Conservation (phyloP, 2,329 filamentous ascomycete genomes). For the Dothideomycetidae sp. region DNA sequence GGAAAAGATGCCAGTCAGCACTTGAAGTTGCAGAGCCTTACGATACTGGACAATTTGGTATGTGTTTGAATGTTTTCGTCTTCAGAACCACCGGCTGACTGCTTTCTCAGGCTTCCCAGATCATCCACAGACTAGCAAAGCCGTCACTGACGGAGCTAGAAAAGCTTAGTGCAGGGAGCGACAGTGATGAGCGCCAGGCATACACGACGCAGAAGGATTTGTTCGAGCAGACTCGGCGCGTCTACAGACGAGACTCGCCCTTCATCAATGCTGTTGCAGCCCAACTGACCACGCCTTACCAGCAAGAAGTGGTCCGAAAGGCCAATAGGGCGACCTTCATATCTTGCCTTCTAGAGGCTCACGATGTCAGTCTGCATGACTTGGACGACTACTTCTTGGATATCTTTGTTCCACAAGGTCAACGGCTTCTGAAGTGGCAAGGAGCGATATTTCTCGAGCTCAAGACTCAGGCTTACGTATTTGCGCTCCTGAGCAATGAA, state of each 20-base stretch:
- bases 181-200: conserved; percentile 44
- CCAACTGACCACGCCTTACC: conserved; percentile 25
- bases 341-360: conserved; percentile 44
- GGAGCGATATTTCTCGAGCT: conserved; percentile 48
- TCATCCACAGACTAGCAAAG: conserved; percentile 43
- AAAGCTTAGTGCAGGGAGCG: conserved; percentile 40
- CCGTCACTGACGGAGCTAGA: conserved; percentile 43
- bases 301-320: conserved; percentile 47
- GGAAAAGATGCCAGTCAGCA: conserved; percentile 30
- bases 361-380: conserved; percentile 50
- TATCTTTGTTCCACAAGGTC: conserved; percentile 47
- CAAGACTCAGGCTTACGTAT: conserved; percentile 54
- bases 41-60: conserved; percentile 46
- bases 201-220: conserved; percentile 47
- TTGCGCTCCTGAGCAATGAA: conserved; percentile 43
- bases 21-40: conserved; percentile 44
- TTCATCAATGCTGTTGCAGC: conserved; percentile 33
- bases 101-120: conserved; percentile 35
- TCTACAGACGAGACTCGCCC: conserved; percentile 41
- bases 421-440: conserved; percentile 44
- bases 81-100: conserved; percentile 12
- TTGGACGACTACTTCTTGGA: conserved; percentile 50
- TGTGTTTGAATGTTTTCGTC: conserved; percentile 20
- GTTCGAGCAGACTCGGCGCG: conserved; percentile 49
- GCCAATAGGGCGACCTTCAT: conserved; percentile 53